phyloP scores from a whole-genome alignment of 495 filamentous ascomycete species.

The Cryomyces minteri region DNA sequence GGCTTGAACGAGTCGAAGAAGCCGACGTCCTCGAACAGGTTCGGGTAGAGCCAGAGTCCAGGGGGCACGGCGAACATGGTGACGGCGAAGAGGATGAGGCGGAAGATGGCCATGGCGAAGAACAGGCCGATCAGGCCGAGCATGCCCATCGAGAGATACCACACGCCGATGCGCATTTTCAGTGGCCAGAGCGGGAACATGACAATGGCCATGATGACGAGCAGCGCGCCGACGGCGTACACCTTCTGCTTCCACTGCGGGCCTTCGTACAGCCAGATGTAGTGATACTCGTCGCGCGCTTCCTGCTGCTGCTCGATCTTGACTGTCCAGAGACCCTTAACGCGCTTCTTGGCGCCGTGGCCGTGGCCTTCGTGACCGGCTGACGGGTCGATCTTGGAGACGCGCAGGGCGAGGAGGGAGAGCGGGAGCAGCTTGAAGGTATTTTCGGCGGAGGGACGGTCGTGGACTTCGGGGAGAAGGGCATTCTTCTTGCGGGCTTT shows the following conservation, averaged over 20 bases:
- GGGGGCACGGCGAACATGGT: constrained; percentile 74
- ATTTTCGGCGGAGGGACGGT: constrained; percentile 74
- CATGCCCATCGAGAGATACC: constrained; percentile 94
- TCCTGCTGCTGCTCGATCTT: constrained; percentile 95
- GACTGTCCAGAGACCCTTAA: constrained; percentile 94
- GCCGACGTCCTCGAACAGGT: constrained; percentile 95
- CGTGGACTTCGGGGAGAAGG: constrained; percentile 62
- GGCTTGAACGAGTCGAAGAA: constrained; percentile 97
- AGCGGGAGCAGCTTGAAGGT: constrained; percentile 89
- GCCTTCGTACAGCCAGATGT: constrained; percentile 93
- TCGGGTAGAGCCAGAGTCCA: constrained; percentile 94
- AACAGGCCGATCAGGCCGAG: constrained; percentile 82
- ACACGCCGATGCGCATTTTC: constrained; percentile 77
- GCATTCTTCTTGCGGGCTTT: constrained; percentile 82
- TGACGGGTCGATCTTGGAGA: constrained; percentile 62
- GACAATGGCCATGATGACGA: constrained; percentile 68
- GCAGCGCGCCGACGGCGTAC: constrained; percentile 67
- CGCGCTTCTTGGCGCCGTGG: constrained; percentile 58
- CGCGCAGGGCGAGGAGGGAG: constrained; percentile 85
- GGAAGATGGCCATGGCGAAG: constrained; percentile 94
- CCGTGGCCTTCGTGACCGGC: constrained; percentile 53
- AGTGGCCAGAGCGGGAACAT: constrained; percentile 96
- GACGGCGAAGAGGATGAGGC: constrained; percentile 83
- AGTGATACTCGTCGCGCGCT: constrained; percentile 75
- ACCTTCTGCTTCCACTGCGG: constrained; percentile 84